Base-by-base conservation (phyloP, 352 stramenopile genomes). In the Albugo candida region DNA sequence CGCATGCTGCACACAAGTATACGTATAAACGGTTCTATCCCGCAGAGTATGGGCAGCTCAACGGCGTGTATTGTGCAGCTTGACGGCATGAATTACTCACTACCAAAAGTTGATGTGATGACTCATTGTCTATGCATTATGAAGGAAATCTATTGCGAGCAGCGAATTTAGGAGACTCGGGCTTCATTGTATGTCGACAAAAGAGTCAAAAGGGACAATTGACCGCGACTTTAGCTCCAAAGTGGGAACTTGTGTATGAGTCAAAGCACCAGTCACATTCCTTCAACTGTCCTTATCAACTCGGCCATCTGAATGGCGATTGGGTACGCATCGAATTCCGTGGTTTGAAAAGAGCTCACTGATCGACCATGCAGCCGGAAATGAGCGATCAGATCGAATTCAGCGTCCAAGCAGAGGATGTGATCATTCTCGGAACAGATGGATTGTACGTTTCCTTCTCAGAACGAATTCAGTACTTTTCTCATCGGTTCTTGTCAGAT, bases 261-360 rank as follows among this genome's bases (percentile, higher is more conserved):
- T 89, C 86, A 11, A 73, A 77, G 35, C 85, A 93, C 55, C 92
- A 96, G 54, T 83, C 74, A 21, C 92, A 98, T 53, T 97, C 95
- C 62, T 98, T 97, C 61, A 96, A 98, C 60, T 98, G 92, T 55
- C 92, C 92, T 0, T 96, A 88, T 50, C 92, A 98, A 52, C 61
- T 98, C 12, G 92, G 67, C 49, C 58, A 63, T 31, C 65, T 85
- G 36, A 95, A 83, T 40, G 84, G 84, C 19, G 92, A 98, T 61
- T 61, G 77, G 61, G 77, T 87, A 39, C 16, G 70, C 53, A 13
- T 5, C 18, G 10, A 39, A 12, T 13, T 12, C 21, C 2, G 2
- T 16, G 0, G 46, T 5, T 39, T 45, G 37, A 2, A 18, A 16
- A 58, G 24, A 20, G 10, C 17, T 45, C 38, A 43, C 38, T 8